Percentiles rank a stretch among this genome's conserved stretches.
Evolutionary conservation across 345 rosid genomes (phyloP).

Genomic region (Hibiscus trionum): DNA sequence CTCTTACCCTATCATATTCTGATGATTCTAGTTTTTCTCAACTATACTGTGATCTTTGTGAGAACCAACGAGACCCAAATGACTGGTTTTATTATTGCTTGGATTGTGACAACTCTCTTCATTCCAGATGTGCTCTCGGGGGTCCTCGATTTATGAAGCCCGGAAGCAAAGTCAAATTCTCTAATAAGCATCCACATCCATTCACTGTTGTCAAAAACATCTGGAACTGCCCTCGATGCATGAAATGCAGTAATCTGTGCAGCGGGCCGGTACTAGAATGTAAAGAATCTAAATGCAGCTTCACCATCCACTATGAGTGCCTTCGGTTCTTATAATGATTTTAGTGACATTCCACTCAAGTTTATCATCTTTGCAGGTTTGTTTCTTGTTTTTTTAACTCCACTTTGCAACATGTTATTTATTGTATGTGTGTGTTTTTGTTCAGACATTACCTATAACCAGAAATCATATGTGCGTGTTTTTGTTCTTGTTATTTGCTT

Average conservation of each 20-base stretch:
- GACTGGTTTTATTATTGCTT: constrained; percentile 11
- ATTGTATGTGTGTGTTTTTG: too few relatives aligned
- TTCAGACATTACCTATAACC: neutral
- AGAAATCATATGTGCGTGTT: too few relatives aligned
- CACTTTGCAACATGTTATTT: neutral
- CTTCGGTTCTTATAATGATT: neutral
- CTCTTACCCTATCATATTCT: constrained; percentile 12
- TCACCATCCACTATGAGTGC: neutral
- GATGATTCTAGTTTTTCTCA: neutral
- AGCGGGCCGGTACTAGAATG: neutral
- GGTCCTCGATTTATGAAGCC: neutral
- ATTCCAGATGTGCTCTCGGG: neutral
- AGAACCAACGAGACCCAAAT: constrained; percentile 5
- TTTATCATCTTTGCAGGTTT: neutral
- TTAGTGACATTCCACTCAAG: neutral
- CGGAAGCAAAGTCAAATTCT: neutral
- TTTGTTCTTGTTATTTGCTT: too few relatives aligned
- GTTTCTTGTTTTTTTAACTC: neutral
- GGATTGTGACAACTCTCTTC: neutral
- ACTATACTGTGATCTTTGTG: constrained; percentile 7
- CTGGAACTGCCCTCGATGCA: neutral
- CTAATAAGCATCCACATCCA: neutral
- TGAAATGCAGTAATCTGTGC: neutral
- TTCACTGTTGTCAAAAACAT: neutral
- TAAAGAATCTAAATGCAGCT: neutral